A percentile compares a stretch with the other conserved stretches of the same genome.
phyloP scores from a whole-genome alignment of 2,329 filamentous ascomycete species.

The Ceratocystis ficicola region DNA sequence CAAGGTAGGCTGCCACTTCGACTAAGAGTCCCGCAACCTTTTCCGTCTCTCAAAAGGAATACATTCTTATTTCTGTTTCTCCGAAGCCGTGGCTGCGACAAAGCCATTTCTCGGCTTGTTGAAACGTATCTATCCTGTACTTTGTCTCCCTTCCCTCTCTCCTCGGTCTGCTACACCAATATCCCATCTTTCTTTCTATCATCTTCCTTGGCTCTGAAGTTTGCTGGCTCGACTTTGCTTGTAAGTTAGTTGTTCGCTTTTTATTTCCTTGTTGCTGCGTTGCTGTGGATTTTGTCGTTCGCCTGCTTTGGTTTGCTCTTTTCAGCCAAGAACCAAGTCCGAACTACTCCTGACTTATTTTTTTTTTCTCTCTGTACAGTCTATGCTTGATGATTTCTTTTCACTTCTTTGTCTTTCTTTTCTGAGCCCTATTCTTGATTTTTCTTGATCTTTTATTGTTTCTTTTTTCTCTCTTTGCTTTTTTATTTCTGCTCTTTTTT shows the following conservation, averaged over 20 bases:
- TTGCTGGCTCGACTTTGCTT: conserved; percentile 2
- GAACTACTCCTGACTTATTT: conserved; percentile 3
- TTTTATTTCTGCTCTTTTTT: not conserved
- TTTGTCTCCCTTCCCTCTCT: not conserved
- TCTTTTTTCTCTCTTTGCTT: not conserved
- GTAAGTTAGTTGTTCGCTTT: conserved; percentile 6
- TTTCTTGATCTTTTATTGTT: not conserved
- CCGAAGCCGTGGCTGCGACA: not conserved
- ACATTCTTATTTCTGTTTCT: not conserved
- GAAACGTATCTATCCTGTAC: not conserved
- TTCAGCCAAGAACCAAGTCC: not conserved
- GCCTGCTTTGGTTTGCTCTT: not conserved
- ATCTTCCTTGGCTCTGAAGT: not conserved
- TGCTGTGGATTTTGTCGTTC: not conserved
- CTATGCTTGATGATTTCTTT: conserved; percentile 9
- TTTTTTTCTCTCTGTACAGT: conserved; percentile 3
- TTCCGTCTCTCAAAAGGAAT: not conserved
- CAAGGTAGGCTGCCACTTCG: not conserved
- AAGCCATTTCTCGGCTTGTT: not conserved
- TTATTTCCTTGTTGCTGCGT: conserved; percentile 5
- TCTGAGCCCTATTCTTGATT: not conserved
- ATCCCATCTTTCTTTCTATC: not conserved
- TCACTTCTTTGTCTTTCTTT: conserved; percentile 8
- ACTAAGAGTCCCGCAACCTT: not conserved
- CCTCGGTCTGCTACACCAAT: not conserved